Percentiles rank a stretch among this genome's conserved stretches.
Conservation (phyloP, 2,329 filamentous ascomycete genomes). For the Sphaerulina vaccinii region DNA sequence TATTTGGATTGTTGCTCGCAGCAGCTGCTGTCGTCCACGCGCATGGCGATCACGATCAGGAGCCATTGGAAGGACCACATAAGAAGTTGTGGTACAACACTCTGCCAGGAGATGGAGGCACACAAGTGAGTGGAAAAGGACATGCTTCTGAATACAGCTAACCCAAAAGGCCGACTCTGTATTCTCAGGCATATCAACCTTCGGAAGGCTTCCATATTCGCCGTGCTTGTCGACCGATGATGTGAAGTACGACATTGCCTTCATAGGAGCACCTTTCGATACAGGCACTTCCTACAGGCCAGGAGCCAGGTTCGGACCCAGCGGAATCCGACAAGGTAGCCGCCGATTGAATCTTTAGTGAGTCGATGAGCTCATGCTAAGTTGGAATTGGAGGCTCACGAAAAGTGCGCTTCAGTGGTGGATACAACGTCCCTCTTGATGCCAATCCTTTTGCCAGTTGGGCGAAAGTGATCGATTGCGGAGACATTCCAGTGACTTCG, state of each 20-base stretch:
- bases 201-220: constrained; percentile 74
- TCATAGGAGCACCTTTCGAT: constrained; percentile 81
- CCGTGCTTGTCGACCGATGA: constrained; percentile 70
- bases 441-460: constrained; percentile 43
- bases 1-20: constrained; percentile 26
- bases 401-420: constrained; percentile 64
- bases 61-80: constrained; percentile 66
- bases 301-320: constrained; percentile 78
- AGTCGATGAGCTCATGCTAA: constrained; percentile 24
- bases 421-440: constrained; percentile 78
- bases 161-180: constrained; percentile 73
- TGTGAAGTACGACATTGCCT: constrained; percentile 79
- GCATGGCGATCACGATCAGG: constrained; percentile 56
- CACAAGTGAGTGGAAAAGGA: constrained; percentile 56
- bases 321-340: constrained; percentile 62
- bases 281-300: constrained; percentile 66
- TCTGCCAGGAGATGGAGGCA: constrained; percentile 79
- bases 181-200: constrained; percentile 84
- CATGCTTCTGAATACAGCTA: not conserved
- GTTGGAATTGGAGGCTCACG: constrained; percentile 46
- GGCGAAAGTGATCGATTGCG: constrained; percentile 73
- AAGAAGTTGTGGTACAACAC: constrained; percentile 79
- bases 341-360: constrained; percentile 83
- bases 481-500: constrained; percentile 85
- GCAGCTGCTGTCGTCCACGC: constrained; percentile 55